These are phyloP conservation scores for Oidium heveae DNA, from an alignment of 2,329 filamentous ascomycete genomes.

Conservation along the genomic window DNA sequence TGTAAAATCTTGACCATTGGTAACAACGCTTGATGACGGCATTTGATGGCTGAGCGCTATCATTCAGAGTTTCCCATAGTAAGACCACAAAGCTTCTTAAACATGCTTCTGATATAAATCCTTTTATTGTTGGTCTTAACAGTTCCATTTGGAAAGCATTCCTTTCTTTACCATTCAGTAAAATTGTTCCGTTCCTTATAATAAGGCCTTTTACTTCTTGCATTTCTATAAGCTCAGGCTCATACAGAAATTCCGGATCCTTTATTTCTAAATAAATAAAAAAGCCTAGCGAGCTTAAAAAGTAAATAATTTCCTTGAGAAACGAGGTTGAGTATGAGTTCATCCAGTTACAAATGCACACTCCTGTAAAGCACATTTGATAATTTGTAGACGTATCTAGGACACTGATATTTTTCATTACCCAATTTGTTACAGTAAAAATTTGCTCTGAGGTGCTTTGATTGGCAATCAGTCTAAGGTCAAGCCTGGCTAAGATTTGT, in stretches of 20 bases:
- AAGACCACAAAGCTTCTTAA: slow-evolving; percentile 12
- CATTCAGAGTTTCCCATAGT: slow-evolving; percentile 12
- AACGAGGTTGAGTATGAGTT: slow-evolving; percentile 3
- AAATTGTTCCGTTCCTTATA: slow-evolving; percentile 20
- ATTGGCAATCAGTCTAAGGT: slow-evolving; percentile 4
- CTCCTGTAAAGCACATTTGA: slow-evolving; percentile 5
- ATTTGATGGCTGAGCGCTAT: slow-evolving; percentile 9
- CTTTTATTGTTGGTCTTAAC: slow-evolving; percentile 10
- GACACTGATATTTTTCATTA: slow-evolving; percentile 2
- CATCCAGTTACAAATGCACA: slow-evolving; percentile 8
- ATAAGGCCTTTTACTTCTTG: slow-evolving; percentile 16
- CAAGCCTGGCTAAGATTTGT: slow-evolving; percentile 7
- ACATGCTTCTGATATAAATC: slow-evolving; percentile 9
- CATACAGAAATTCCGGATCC: slow-evolving; percentile 9
- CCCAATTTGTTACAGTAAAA: slow-evolving; percentile 5
- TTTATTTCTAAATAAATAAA: slow-evolving; percentile 10
- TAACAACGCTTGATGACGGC: slow-evolving; percentile 13
- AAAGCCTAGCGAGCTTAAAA: slow-evolving; percentile 8
- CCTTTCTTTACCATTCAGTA: slow-evolving; percentile 17
- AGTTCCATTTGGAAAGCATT: slow-evolving; percentile 19
- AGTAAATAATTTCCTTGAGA: slow-evolving; percentile 7
- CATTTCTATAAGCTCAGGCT: slow-evolving; percentile 6
- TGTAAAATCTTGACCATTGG: slow-evolving; percentile 11
- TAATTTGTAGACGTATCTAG: slow-evolving; percentile 4
- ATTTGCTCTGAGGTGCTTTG: slow-evolving; percentile 1